Evolutionary conservation across 371 early-diverging fungal species (phyloP), one percentile per base, ranked within the genome.

Genomic region (Mucor plumbeus): DNA sequence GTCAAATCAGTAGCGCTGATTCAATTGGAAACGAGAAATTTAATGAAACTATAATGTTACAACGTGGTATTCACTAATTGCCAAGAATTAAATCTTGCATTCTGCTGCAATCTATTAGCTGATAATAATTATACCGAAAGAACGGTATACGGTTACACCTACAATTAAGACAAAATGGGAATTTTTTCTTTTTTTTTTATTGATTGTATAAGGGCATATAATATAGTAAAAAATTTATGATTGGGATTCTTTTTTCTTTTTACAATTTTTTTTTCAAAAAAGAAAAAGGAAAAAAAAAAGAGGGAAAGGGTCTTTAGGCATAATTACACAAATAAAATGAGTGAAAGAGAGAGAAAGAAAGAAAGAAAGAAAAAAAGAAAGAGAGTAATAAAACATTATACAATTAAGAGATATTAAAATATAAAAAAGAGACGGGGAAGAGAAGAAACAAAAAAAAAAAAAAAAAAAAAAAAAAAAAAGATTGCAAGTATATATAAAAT

Each of bases 181-280:
- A 19, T 53, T 53, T 31, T 31, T 53, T 53, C 3, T 19, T 50
- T 26, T 53, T 13, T 26, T 14, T 53, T 31, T 53, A 53, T 53
- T 53, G 53, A 53, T 53, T 53, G 53, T 53, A 53, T 53, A 53
- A 31, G 11, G 53, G 53, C 53, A 53, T 53, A 53, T 53, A 53
- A 26, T 53, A 53, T 53, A 53, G 53, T 21, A 38, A 38, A 5
- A 9, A 3, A 3, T 38, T 38, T 38, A 21, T 53, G 21, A 31
- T 53, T 53, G 47, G 47, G 19, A 13, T 53, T 36, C 36, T 56
- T 56, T 56, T 56, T 56, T 36, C 36, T 56, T 56, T 35, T 33
- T 36, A 35, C 35, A 56, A 56, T n/a, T 56, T 56, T 56, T 56
- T 56, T 56, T 56, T 17, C 15, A 56, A 56, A 56, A 50, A 53